Base-by-base conservation (phyloP, 2,329 filamentous ascomycete species). In the Fusarium nisikadoi region DNA sequence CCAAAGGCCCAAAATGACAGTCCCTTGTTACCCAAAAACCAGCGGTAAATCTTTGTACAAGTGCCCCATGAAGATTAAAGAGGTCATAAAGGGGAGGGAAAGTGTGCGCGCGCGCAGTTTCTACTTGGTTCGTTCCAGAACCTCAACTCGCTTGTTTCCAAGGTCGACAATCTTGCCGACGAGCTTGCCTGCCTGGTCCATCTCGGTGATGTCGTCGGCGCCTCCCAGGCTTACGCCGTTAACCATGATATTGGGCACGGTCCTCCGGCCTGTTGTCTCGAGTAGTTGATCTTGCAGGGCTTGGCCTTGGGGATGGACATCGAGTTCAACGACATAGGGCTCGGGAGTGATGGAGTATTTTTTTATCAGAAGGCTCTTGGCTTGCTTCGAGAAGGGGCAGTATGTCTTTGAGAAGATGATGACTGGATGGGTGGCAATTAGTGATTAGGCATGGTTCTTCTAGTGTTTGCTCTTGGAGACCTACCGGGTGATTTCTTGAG, bases 341-440 rank as follows among this genome's bases (percentile, higher is more conserved):
- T 89, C 83, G 0, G 96, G 96, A 2, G 90, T 88, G 79, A 99
- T 97, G 60, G 85, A 86, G 85, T 98, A 98, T 76, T 92, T 91
- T 27, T 95, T 90, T 45, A 97, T 89, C 43, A 99, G 88, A 62
- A 98, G 88, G 46, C 87, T 86, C 83, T 99, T 99, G 49, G 96
- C 96, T 75, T 90, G 91, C 79, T 91, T 92, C 56, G 94, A 98
- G 83, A 89, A 92, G 2, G 93, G 94, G 81, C 96, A 99, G 83
- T 95, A 97, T 3, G 93, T 90, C 83, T 99, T 98, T 72, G 94
- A 97, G 84, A 98, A 98, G 76, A 99, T 94, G 80, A 98, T 93
- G 67, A 98, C 94, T 96, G 73, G 6, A 25, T 19, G 73, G 6
- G 23, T 19, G 23, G 11, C 12, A 19, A 76, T 60, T 55, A 70